Conservation (phyloP, 2,329 filamentous ascomycete genomes). For the Aspergillus brunneoviolaceus region DNA sequence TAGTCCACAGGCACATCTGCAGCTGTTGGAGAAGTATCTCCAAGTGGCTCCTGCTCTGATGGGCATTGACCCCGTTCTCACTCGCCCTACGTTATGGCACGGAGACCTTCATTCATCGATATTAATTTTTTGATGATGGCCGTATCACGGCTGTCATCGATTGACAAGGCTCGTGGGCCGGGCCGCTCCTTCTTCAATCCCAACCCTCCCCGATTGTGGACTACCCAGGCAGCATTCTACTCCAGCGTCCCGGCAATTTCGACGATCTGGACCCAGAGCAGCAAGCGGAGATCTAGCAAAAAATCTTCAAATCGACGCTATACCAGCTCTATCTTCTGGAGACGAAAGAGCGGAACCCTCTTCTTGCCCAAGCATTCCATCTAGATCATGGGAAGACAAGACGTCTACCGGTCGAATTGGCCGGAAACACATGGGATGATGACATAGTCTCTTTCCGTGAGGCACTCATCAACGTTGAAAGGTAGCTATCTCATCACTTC, state of each 20-base stretch:
- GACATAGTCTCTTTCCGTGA: slow-evolving; percentile 26
- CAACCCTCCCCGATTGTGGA: slow-evolving; percentile 22
- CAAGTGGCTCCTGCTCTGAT: slow-evolving; percentile 31
- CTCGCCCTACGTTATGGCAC: slow-evolving; percentile 39
- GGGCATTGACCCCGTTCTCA: slow-evolving; percentile 19
- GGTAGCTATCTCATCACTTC: slow-evolving; percentile 9
- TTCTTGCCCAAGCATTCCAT: slow-evolving; percentile 21
- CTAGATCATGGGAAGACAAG: slow-evolving; percentile 24
- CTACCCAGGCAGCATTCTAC: slow-evolving; percentile 25
- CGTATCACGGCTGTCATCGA: slow-evolving; percentile 43
- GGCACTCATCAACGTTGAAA: slow-evolving; percentile 27
- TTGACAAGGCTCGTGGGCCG: slow-evolving; percentile 40
- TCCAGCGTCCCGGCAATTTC: slow-evolving; percentile 25
- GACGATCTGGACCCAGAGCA: slow-evolving; percentile 13
- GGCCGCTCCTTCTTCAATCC: slow-evolving; percentile 24
- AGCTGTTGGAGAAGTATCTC: slow-evolving; percentile 35
- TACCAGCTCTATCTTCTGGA: slow-evolving; percentile 22
- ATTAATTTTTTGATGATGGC: slow-evolving; percentile 39
- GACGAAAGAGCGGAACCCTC: slow-evolving; percentile 17
- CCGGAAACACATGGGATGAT: slow-evolving; percentile 26
- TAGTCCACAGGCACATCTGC: slow-evolving; percentile 29
- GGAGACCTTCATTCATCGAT: slow-evolving; percentile 39
- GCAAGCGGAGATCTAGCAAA: slow-evolving; percentile 16
- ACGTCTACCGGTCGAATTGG: slow-evolving; percentile 21
- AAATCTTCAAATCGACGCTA: slow-evolving; percentile 22